phyloP scores from a whole-genome alignment of 1,139 yeast genomes.

The Geotrichum candidum region DNA sequence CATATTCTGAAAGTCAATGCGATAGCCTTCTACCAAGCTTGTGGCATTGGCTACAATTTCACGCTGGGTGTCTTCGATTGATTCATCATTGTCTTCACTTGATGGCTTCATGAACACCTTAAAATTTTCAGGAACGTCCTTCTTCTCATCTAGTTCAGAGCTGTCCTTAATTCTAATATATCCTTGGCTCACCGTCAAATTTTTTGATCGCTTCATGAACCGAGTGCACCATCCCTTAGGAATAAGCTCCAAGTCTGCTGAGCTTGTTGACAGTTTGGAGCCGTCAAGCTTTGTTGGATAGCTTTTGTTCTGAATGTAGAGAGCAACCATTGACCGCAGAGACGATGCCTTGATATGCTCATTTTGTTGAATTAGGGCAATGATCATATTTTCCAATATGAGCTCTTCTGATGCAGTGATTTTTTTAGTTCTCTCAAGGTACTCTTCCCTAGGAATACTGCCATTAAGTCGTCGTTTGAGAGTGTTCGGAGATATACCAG shows the following conservation, averaged over 20 bases:
- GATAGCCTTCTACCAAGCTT: slow-evolving; percentile 9
- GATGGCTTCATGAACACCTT: slow-evolving; percentile 14
- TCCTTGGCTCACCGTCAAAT: slow-evolving; percentile 11
- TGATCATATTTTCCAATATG: slow-evolving; percentile 16
- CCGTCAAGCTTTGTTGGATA: slow-evolving; percentile 9
- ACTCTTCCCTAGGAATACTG: slow-evolving; percentile 18
- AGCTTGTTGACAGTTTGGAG: neutral
- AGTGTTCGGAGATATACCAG: slow-evolving; percentile 18
- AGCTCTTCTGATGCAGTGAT: slow-evolving; percentile 18
- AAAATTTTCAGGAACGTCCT: neutral
- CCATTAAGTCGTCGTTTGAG: slow-evolving; percentile 19
- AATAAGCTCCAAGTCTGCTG: slow-evolving; percentile 10
- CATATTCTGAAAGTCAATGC: slow-evolving; percentile 4
- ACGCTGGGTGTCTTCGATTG: slow-evolving; percentile 12
- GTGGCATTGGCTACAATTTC: slow-evolving; percentile 13
- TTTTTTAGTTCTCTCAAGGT: slow-evolving; percentile 17
- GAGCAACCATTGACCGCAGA: slow-evolving; percentile 16
- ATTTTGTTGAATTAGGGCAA: slow-evolving; percentile 18
- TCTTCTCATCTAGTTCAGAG: neutral
- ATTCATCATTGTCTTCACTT: neutral
- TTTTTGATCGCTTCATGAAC: slow-evolving; percentile 17
- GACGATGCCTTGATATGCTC: slow-evolving; percentile 18
- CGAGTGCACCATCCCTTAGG: slow-evolving; percentile 20
- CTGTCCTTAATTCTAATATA: slow-evolving; percentile 8
- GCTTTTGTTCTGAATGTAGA: slow-evolving; percentile 17